Percentiles rank a stretch among this genome's conserved stretches.
Evolutionary conservation across 2,329 filamentous ascomycete genomes (phyloP).

Genomic region (Thelonectria discophora): DNA sequence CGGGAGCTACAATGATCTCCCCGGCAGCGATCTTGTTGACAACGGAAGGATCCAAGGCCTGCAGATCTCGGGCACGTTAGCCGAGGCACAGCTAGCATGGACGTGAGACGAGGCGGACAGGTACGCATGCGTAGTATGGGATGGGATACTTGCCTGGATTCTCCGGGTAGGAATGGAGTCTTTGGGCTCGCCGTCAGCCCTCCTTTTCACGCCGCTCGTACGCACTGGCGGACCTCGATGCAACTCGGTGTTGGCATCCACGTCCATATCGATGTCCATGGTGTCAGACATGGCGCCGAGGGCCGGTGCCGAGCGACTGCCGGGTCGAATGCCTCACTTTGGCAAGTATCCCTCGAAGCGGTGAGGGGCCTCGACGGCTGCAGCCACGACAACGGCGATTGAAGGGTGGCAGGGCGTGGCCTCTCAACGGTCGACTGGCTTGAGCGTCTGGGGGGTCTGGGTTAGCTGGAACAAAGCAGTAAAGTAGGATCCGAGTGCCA

Average conservation of each 20-base stretch:
- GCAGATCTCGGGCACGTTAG: conserved; percentile 23
- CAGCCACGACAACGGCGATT: conserved; percentile 5
- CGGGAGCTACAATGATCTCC: conserved; percentile 97
- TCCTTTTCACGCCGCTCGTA: conserved; percentile 58
- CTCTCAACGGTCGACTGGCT: background rate
- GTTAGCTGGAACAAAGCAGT: conserved; percentile 5
- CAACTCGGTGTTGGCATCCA: conserved; percentile 14
- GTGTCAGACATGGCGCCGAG: conserved; percentile 45
- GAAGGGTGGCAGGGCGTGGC: conserved; percentile 2
- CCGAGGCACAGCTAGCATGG: background rate
- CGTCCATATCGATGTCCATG: conserved; percentile 52
- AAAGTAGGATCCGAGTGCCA: background rate
- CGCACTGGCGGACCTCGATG: conserved; percentile 17
- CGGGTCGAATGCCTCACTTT: conserved; percentile 15
- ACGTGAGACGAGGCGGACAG: conserved; percentile 16
- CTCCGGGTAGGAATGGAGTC: conserved; percentile 55
- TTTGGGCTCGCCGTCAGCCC: conserved; percentile 52
- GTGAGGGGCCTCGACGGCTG: conserved; percentile 5
- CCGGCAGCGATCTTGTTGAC: conserved; percentile 99
- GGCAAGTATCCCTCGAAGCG: background rate
- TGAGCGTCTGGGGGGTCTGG: background rate
- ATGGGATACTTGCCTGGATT: conserved; percentile 55
- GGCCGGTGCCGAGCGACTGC: background rate
- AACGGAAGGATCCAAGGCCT: conserved; percentile 90
- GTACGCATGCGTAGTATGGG: background rate